Conservation (phyloP, 441 rosid species). For the Syzygium syzygioides region DNA sequence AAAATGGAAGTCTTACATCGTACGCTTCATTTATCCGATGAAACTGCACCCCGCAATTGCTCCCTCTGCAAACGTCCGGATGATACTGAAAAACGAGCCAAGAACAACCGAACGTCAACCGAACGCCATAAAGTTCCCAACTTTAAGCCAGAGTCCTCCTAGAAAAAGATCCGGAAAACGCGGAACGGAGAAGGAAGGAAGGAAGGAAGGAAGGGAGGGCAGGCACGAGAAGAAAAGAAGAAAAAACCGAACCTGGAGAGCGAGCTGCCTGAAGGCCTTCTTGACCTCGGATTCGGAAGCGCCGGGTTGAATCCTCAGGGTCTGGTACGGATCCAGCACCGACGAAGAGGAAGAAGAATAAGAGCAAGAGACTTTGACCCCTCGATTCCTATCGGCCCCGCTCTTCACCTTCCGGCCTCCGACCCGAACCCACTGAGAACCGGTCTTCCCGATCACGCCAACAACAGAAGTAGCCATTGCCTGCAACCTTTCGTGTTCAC, state of each 20-base stretch:
- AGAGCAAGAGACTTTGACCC: conserved; percentile 27
- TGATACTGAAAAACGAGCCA: conserved; percentile 29
- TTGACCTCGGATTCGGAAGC: conserved; percentile 86
- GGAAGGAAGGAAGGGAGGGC: background rate
- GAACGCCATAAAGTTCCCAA: background rate
- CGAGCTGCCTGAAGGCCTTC: conserved; percentile 80
- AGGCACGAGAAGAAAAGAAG: background rate
- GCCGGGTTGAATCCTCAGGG: conserved; percentile 65
- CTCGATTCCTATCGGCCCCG: conserved; percentile 7
- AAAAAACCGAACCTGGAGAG: conserved; percentile 46
- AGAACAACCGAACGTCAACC: background rate
- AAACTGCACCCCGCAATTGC: conserved; percentile 67
- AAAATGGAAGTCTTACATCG: conserved; percentile 34
- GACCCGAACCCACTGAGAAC: conserved; percentile 28
- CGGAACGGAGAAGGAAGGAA: background rate
- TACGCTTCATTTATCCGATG: conserved; percentile 82
- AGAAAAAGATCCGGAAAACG: background rate
- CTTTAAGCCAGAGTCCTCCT: background rate
- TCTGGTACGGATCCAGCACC: conserved; percentile 62
- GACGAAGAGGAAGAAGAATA: conserved; percentile 23
- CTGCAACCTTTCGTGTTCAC: too few relatives aligned
- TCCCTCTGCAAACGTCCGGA: conserved; percentile 96
- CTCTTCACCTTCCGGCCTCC: conserved; percentile 22
- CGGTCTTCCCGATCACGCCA: conserved; percentile 28
- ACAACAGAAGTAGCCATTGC: conserved; percentile 11